These are phyloP conservation scores for Beauveria pseudobassiana DNA, from an alignment of 2,329 filamentous ascomycete genomes.

Conservation along the genomic window DNA sequence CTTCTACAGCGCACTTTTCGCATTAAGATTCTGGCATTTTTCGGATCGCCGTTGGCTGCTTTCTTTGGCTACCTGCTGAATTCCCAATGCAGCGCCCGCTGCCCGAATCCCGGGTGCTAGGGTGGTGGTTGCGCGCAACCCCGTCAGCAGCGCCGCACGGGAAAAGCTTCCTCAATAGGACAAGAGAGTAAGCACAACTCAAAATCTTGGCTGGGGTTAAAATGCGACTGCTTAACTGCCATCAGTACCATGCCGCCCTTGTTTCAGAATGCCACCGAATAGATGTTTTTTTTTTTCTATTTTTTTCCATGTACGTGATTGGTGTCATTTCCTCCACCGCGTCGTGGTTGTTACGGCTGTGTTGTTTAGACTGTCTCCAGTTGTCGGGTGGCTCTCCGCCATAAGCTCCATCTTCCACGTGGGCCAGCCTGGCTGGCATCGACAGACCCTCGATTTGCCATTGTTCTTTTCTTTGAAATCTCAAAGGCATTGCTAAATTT, in stretches of 20 bases:
- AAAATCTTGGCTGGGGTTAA: neutral
- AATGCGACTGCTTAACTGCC: neutral
- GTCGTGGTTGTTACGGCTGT: too few relatives aligned
- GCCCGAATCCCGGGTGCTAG: neutral
- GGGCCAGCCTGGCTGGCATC: neutral
- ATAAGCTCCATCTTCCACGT: neutral
- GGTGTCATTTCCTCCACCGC: neutral
- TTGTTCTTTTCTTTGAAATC: neutral
- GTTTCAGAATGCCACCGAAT: neutral
- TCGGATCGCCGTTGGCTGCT: neutral
- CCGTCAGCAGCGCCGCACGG: conserved; percentile 4
- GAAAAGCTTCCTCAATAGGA: conserved; percentile 10
- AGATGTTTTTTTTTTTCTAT: neutral
- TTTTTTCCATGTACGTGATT: neutral
- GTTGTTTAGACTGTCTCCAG: neutral
- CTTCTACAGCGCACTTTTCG: neutral
- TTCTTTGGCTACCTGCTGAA: neutral
- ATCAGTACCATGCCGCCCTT: neutral
- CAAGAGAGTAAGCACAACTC: conserved; percentile 9
- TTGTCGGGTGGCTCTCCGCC: neutral
- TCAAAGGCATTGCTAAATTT: neutral
- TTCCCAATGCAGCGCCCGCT: neutral
- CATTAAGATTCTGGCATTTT: neutral
- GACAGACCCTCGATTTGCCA: neutral
- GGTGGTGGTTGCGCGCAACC: neutral